Base-by-base conservation (phyloP, 345 rosid species). In the Citrus sinensis region DNA sequence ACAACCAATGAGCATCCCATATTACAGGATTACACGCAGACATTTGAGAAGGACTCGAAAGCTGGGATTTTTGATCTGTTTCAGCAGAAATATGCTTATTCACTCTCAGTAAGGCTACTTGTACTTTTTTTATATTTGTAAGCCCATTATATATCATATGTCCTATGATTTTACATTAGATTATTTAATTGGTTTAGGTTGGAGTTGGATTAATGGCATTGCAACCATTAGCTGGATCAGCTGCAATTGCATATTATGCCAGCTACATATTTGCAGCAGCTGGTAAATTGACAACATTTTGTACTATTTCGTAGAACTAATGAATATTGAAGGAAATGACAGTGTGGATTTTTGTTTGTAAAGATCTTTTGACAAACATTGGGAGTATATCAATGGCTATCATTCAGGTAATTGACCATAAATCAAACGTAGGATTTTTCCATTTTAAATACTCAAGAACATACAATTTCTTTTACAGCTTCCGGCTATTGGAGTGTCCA, bases 131-230 rank as follows among this genome's bases (percentile, higher is more conserved):
- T 42, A 10, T 42, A 10, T 42, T 42, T 42, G 49, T 10, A 42
- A 42, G 49, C 14, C 9, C 14, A 39, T 24, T 67, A 24, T 42
- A 51, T 77, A 1, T 32, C 42, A 1, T 83, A 40, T 80, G 83
- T 56, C 49, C 11, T 68, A 30, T 61, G 51, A 22, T n/a, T 20
- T 68, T 9, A 40, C 35, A 27, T 42, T 60, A 27, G 58, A 64
- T 68, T 30, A 4, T 20, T 29, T 39, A 17, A 9, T 76, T 66
- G 40, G 55, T 56, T 63, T 76, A 90, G 92, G 82, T 83, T 59
- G 96, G 92, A 70, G 65, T 89, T 65, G 92, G 92, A 16, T 9
- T 91, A 63, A 89, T 84, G 89, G 2, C 85, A 20, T 46, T 87
- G 59, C 89, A 82, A 73, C 89, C 88, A 80, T 70, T 89, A 42